Percentiles rank a stretch among this genome's conserved stretches.
Conservation (phyloP, 1,284 basidiomycete genomes). For the Puccinia triticina region DNA sequence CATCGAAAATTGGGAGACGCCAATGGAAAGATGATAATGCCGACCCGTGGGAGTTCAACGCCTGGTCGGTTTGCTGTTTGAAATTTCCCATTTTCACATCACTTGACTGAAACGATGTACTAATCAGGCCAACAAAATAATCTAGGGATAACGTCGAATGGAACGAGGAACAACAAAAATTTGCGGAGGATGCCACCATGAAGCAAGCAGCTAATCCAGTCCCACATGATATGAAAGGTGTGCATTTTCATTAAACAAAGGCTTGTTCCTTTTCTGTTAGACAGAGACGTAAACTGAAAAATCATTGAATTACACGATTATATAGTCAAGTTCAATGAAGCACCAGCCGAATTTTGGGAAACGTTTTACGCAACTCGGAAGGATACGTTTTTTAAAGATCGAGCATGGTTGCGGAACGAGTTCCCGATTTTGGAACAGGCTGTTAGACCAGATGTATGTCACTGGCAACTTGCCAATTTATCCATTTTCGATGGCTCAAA, state of each 20-base stretch:
- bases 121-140: background rate
- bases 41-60: slow-evolving; percentile 48
- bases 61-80: slow-evolving; percentile 33
- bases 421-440: slow-evolving; percentile 80
- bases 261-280: background rate
- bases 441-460: slow-evolving; percentile 69
- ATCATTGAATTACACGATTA: background rate
- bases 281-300: background rate
- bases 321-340: slow-evolving; percentile 61
- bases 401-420: slow-evolving; percentile 91
- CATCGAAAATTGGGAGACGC: slow-evolving; percentile 40
- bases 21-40: slow-evolving; percentile 40
- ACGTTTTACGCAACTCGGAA: slow-evolving; percentile 83
- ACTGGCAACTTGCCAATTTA: slow-evolving; percentile 5
- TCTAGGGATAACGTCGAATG: slow-evolving; percentile 48
- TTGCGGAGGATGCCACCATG: slow-evolving; percentile 29
- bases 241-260: background rate
- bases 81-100: background rate
- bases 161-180: slow-evolving; percentile 45
- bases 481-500: background rate
- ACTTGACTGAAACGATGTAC: background rate
- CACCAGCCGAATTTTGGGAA: slow-evolving; percentile 79
- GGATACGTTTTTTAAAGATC: slow-evolving; percentile 84
- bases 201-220: slow-evolving; percentile 47
- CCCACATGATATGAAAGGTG: slow-evolving; percentile 39